Evolutionary conservation across 768 basidiomycete genomes (phyloP).

Genomic region (Sporobolomyces phaffii): DNA sequence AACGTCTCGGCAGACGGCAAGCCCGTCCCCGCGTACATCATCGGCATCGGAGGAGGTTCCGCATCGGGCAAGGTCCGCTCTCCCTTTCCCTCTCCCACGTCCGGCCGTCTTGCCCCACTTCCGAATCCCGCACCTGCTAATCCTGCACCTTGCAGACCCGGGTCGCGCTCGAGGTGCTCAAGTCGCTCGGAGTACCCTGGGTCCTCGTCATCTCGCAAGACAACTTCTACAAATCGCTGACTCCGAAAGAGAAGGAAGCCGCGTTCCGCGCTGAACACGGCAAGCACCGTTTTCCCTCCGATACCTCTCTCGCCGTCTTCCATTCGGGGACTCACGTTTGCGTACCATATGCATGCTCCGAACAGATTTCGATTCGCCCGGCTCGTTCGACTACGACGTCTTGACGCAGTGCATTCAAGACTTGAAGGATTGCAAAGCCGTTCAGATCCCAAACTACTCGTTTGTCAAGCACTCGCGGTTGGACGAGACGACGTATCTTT

Average conservation of each 20-base stretch:
- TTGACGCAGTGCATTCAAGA: conserved; percentile 84
- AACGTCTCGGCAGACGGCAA: conserved; percentile 44
- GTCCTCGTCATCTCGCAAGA: conserved; percentile 92
- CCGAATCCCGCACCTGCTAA: neutral
- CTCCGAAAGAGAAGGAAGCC: conserved; percentile 68
- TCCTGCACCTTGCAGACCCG: conserved; percentile 13
- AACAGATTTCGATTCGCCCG: conserved; percentile 79
- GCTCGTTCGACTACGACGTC: conserved; percentile 82
- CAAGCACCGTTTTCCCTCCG: neutral
- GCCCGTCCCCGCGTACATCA: conserved; percentile 47
- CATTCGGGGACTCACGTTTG: too few species aligned
- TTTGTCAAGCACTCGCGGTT: conserved; percentile 82
- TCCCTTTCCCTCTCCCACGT: neutral
- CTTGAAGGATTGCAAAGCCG: conserved; percentile 71
- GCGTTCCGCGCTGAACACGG: conserved; percentile 64
- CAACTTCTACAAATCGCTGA: conserved; percentile 83
- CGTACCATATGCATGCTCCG: conserved; percentile 6
- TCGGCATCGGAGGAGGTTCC: conserved; percentile 50
- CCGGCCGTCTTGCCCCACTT: neutral
- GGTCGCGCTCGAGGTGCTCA: conserved; percentile 45
- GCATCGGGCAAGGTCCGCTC: conserved; percentile 49
- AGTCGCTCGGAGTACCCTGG: conserved; percentile 47
- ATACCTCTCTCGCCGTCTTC: too few species aligned
- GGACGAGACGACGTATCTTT: conserved; percentile 52
- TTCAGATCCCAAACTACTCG: conserved; percentile 80